Percentiles rank a stretch among this genome's conserved stretches.
Evolutionary conservation across 768 basidiomycete species (phyloP).

Genomic region (Sporobolomyces roseus): DNA sequence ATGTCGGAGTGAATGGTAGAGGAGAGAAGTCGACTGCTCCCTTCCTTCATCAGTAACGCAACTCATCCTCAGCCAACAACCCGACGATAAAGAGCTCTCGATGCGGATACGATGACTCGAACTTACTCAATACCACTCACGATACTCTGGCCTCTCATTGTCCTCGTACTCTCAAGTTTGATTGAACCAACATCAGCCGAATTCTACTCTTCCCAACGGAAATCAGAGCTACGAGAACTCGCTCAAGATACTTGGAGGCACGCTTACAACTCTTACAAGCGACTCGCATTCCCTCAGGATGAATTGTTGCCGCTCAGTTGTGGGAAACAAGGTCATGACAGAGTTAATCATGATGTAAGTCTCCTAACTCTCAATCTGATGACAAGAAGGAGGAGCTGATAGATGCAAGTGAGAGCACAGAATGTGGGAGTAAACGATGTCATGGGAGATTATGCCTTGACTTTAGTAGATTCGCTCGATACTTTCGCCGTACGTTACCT

Average conservation of each 20-base stretch:
- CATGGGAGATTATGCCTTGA: constrained; percentile 67
- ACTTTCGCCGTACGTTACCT: constrained; percentile 62
- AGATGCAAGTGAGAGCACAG: constrained; percentile 39
- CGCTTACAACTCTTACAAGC: constrained; percentile 37
- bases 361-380: constrained; percentile 23
- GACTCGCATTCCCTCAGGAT: constrained; percentile 42
- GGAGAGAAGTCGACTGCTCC: background rate
- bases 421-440: constrained; percentile 87
- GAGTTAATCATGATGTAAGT: constrained; percentile 24
- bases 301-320: constrained; percentile 88
- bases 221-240: constrained; percentile 12
- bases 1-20: background rate
- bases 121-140: too few relatives aligned
- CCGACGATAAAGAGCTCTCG: too few relatives aligned
- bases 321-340: constrained; percentile 64
- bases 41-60: too few relatives aligned
- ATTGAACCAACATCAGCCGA: background rate
- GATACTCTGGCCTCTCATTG: background rate
- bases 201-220: constrained; percentile 20
- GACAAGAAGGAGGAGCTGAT: background rate
- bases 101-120: too few relatives aligned
- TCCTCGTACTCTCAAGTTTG: background rate
- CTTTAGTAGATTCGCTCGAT: constrained; percentile 63
- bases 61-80: too few relatives aligned
- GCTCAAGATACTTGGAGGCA: constrained; percentile 34